These are phyloP conservation scores for Colletotrichum cuscutae DNA, from an alignment of 2,329 filamentous ascomycete species.

Conservation along the genomic window DNA sequence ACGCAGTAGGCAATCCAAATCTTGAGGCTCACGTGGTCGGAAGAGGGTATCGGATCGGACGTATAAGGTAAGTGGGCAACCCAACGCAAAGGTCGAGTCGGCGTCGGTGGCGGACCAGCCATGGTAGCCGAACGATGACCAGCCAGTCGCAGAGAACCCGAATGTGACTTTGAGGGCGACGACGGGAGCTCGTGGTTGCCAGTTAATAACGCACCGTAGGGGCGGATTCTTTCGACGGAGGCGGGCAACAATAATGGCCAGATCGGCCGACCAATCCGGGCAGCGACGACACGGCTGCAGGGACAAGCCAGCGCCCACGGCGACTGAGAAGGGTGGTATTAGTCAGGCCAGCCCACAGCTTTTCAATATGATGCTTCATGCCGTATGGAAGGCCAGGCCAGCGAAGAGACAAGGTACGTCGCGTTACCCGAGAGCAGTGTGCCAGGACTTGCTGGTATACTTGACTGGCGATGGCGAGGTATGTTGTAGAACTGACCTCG, in stretches of 20 bases:
- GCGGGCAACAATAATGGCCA: background rate
- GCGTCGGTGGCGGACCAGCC: conserved; percentile 17
- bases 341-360: conserved; percentile 24
- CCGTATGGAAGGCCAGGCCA: conserved; percentile 3
- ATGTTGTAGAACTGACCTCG: conserved; percentile 8
- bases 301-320: conserved; percentile 4
- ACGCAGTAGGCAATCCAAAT: background rate
- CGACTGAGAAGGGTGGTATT: conserved; percentile 25
- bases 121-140: conserved; percentile 19
- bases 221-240: conserved; percentile 1
- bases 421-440: background rate
- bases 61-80: conserved; percentile 26
- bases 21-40: conserved; percentile 28
- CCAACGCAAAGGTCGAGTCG: conserved; percentile 22
- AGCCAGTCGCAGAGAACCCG: conserved; percentile 7
- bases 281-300: background rate
- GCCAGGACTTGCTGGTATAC: background rate
- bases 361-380: conserved; percentile 24
- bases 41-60: conserved; percentile 19
- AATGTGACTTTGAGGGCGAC: conserved; percentile 10
- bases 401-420: conserved; percentile 7
- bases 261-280: conserved; percentile 12
- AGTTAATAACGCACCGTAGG: conserved; percentile 27
- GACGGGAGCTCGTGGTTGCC: conserved; percentile 1
- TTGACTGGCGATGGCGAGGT: background rate